Percentiles rank a stretch among this genome's conserved stretches.
Conservation (phyloP, 192 early-diverging fungal species). For the Coemansia guatemalensis region DNA sequence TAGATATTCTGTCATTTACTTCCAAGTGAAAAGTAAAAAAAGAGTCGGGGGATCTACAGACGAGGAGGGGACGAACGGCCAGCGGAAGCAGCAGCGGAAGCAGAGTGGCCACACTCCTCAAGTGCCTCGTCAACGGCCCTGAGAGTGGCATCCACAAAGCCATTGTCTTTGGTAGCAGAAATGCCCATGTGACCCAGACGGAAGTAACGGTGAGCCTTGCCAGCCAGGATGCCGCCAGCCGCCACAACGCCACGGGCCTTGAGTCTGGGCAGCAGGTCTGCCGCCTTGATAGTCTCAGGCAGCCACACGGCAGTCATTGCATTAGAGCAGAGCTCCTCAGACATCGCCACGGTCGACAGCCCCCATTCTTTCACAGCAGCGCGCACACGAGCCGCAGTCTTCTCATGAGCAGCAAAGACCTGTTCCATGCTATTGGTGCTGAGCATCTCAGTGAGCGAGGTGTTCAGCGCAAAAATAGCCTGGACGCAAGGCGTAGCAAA, state of each 20-base stretch:
- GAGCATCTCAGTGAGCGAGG: slow-evolving; percentile 77
- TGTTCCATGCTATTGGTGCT: slow-evolving; percentile 62
- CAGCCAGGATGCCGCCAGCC: slow-evolving; percentile 88
- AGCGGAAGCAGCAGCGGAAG: slow-evolving; percentile 4
- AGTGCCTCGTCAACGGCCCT: slow-evolving; percentile 63
- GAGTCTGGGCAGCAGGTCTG: slow-evolving; percentile 77
- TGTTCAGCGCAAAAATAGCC: slow-evolving; percentile 84
- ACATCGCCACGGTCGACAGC: slow-evolving; percentile 69
- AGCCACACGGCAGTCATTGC: slow-evolving; percentile 88
- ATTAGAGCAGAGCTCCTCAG: slow-evolving; percentile 62
- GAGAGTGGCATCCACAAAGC: slow-evolving; percentile 66
- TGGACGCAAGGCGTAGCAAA: slow-evolving; percentile 98
- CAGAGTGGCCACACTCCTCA: slow-evolving; percentile 46
- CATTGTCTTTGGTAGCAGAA: slow-evolving; percentile 67
- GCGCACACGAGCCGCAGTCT: slow-evolving; percentile 75
- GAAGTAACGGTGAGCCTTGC: slow-evolving; percentile 88
- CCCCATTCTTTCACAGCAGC: slow-evolving; percentile 64
- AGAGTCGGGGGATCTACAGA: slow-evolving; percentile 22
- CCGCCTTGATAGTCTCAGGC: slow-evolving; percentile 74
- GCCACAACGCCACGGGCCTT: slow-evolving; percentile 80
- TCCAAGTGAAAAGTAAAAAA: neutral
- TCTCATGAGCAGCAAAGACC: slow-evolving; percentile 76
- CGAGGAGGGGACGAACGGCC: slow-evolving; percentile 46
- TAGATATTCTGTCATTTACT: too few species aligned
- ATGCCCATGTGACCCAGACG: slow-evolving; percentile 90